Percentiles rank a stretch among this genome's conserved stretches.
phyloP scores from a whole-genome alignment of 805 yeast species.

The Saccharomycopsis lassenensis region DNA sequence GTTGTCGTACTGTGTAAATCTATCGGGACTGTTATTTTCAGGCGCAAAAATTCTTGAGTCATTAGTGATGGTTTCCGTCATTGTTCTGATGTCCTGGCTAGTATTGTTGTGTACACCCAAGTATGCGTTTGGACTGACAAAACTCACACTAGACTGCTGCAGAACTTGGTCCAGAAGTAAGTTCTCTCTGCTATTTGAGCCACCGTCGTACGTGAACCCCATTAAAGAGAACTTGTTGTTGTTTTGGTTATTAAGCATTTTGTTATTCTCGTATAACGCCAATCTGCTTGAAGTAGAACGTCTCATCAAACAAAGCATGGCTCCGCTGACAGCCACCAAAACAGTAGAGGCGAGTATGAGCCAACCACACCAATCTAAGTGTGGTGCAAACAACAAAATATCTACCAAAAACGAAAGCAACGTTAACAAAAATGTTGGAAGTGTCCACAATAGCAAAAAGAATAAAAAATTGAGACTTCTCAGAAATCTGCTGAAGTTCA shows the following conservation, averaged over 20 bases:
- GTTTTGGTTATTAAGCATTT: slow-evolving; percentile 9
- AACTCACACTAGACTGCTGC: no score
- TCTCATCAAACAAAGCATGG: slow-evolving; percentile 61
- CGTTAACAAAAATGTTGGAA: slow-evolving; percentile 59
- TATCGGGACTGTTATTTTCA: no score
- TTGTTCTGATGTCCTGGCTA: no score
- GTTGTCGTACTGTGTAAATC: no score
- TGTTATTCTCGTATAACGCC: slow-evolving; percentile 11
- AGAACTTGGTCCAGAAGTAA: no score
- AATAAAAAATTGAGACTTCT: slow-evolving; percentile 35
- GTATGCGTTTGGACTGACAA: no score
- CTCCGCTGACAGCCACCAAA: slow-evolving; percentile 49
- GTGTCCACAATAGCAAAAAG: slow-evolving; percentile 43
- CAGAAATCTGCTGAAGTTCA: slow-evolving; percentile 30
- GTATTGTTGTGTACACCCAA: no score
- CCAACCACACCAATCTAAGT: slow-evolving; percentile 82
- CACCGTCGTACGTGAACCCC: no score
- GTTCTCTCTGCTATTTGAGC: no score
- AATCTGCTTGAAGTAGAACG: slow-evolving; percentile 25
- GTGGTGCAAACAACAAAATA: slow-evolving; percentile 64
- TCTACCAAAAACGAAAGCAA: slow-evolving; percentile 75
- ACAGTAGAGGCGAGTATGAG: slow-evolving; percentile 59
- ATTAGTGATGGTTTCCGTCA: no score
- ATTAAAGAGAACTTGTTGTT: no score
- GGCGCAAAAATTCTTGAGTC: no score